Conservation (phyloP, 2,329 filamentous ascomycete species). For the Cladosporium sp. region DNA sequence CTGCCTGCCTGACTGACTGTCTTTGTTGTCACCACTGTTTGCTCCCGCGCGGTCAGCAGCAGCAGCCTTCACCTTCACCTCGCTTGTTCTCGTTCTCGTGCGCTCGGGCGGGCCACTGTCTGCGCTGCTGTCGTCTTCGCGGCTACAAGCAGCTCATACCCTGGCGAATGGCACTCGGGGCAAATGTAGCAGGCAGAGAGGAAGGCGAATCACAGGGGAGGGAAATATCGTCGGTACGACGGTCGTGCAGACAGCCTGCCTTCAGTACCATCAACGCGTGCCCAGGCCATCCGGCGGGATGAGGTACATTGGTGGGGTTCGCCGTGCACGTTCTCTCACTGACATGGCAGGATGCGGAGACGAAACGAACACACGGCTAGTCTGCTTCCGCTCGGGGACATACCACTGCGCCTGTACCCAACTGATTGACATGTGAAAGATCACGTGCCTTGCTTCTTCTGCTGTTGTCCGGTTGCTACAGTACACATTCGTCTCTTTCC, state of each 20-base stretch:
- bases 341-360: neutral
- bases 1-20: neutral
- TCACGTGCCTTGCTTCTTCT: neutral
- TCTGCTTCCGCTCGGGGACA: neutral
- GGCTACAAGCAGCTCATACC: constrained; percentile 13
- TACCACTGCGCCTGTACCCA: neutral
- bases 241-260: neutral
- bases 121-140: neutral
- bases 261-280: neutral
- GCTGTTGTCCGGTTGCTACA: neutral
- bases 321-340: neutral
- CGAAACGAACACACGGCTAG: neutral
- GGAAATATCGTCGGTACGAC: constrained; percentile 1
- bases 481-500: neutral
- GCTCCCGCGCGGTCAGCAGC: neutral
- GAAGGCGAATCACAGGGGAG: constrained; percentile 1
- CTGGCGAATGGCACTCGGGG: neutral
- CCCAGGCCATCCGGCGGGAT: constrained; percentile 3
- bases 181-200: neutral
- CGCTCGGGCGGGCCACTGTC: neutral
- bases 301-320: neutral
- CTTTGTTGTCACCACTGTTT: neutral
- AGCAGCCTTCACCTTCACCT: neutral
- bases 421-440: constrained; percentile 12
- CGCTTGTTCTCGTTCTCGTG: no score